Base-by-base conservation (phyloP, 441 rosid species). In the Aquilaria agallochum region DNA sequence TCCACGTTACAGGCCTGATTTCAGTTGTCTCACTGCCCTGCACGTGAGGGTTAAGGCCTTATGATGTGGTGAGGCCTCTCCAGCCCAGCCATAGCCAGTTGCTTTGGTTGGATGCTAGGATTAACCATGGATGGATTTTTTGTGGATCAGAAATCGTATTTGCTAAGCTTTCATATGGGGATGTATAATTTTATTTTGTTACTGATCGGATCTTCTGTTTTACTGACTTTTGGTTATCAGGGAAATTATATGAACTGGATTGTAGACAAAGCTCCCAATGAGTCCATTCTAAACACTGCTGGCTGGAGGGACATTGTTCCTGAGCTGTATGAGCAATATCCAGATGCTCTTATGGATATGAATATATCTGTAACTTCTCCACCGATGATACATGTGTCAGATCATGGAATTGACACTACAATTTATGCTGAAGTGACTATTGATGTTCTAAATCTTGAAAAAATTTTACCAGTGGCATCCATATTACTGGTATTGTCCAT, bases 231-330 rank as follows among this genome's bases (percentile, higher is more conserved):
- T 64, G 47, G 31, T 74, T 70, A 69, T 65, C 84, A 92, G 98
- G 88, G 82, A 40, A 80, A 84, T 73, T 70, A 65, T 72, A 78
- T 90, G 96, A 84, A 73, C 63, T 74, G 83, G 84, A 71, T 54
- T 14, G 74, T 89, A 33, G 83, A 77, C 40, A 63, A 81, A 64
- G 64, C 81, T 50, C 79, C 77, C 6, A 78, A 85, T 67, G 81
- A 86, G 50, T 84, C 94, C 13, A 60, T 76, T 61, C 67, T 83
- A 55, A 87, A 86, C 80, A 92, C 98, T 31, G 78, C 85, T 46
- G 95, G 81, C 40, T 92, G 94, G 95, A 82, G 80, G 71, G 59
- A 66, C 52, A 63, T 92, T 45, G 73, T 83, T 74, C 96, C 98
- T 56, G 75, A 82, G 59, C 76, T 92, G 14, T 89, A 84, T 68